Percentiles rank a stretch among this genome's conserved stretches.
phyloP scores from a whole-genome alignment of 768 basidiomycete species.

The Multifurca ochricompacta region DNA sequence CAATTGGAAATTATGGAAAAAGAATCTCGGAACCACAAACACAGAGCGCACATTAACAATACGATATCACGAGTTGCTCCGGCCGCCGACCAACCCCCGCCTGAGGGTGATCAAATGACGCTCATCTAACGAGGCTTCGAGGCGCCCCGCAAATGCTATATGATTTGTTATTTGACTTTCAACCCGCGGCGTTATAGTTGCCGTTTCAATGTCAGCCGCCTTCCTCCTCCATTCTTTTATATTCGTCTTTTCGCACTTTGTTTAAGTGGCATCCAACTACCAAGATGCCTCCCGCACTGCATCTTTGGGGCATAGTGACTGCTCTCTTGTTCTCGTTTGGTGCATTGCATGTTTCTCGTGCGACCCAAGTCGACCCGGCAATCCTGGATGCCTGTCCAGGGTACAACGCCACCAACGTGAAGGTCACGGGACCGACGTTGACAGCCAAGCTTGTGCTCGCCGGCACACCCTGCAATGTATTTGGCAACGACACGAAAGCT shows the following conservation, averaged over 20 bases:
- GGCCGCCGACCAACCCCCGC: too few species aligned
- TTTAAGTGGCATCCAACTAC: not conserved
- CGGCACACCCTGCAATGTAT: constrained; percentile 50
- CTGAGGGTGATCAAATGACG: too few species aligned
- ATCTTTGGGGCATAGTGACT: not conserved
- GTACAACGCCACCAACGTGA: constrained; percentile 44
- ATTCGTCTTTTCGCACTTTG: not conserved
- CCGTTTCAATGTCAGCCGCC: too few species aligned
- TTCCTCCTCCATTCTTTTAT: not conserved
- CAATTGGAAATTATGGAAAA: too few species aligned
- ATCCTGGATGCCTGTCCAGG: constrained; percentile 53
- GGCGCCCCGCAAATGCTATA: too few species aligned
- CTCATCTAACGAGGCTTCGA: too few species aligned
- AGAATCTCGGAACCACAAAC: too few species aligned
- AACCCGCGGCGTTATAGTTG: too few species aligned
- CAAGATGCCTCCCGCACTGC: not conserved
- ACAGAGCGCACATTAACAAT: too few species aligned
- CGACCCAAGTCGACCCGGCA: constrained; percentile 23
- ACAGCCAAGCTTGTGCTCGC: constrained; percentile 47
- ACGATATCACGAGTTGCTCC: too few species aligned
- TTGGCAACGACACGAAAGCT: constrained; percentile 44
- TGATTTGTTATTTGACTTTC: too few species aligned
- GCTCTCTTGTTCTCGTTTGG: not conserved
- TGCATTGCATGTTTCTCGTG: constrained; percentile 6
- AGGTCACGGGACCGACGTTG: constrained; percentile 31